Evolutionary conservation across 1,139 yeast genomes (phyloP).

Genomic region (Suhomyces kunorum): DNA sequence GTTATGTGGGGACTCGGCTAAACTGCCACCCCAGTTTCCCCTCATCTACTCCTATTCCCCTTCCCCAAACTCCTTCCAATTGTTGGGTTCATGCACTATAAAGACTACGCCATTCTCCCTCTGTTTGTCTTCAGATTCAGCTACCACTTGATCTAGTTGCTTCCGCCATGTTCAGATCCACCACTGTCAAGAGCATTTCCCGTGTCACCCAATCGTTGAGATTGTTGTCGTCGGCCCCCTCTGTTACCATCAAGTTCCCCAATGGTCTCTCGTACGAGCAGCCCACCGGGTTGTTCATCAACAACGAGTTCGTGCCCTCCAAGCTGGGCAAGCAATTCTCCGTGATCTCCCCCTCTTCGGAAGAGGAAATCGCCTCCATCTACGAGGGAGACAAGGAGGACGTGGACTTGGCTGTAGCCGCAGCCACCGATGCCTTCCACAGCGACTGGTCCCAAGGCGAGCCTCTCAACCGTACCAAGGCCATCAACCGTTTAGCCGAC

Average conservation of each 20-base stretch:
- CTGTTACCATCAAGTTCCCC: slow-evolving; percentile 57
- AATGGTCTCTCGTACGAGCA: slow-evolving; percentile 53
- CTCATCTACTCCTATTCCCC: not conserved
- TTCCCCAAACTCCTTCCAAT: too few species aligned
- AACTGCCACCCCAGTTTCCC: not conserved
- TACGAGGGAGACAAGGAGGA: slow-evolving; percentile 21
- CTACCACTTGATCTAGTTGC: too few species aligned
- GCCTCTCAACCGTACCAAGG: slow-evolving; percentile 16
- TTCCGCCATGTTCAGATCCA: slow-evolving; percentile 3
- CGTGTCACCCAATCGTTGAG: slow-evolving; percentile 13
- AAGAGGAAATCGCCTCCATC: slow-evolving; percentile 21
- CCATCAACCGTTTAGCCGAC: slow-evolving; percentile 20
- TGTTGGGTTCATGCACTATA: too few species aligned
- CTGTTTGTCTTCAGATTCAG: not conserved
- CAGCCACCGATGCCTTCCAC: slow-evolving; percentile 20
- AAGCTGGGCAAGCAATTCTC: slow-evolving; percentile 17
- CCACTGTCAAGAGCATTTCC: slow-evolving; percentile 2
- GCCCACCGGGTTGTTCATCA: slow-evolving; percentile 24
- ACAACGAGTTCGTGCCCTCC: slow-evolving; percentile 22
- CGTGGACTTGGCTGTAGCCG: slow-evolving; percentile 21
- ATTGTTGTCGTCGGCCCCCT: slow-evolving; percentile 31
- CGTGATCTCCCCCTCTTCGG: slow-evolving; percentile 22
- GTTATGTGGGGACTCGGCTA: not conserved
- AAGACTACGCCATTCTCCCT: not conserved
- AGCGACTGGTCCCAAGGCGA: slow-evolving; percentile 44